Evolutionary conservation across 176 grass and related monocot species (phyloP), one percentile per base, ranked within the genome.

Genomic region (Musa beccarii): DNA sequence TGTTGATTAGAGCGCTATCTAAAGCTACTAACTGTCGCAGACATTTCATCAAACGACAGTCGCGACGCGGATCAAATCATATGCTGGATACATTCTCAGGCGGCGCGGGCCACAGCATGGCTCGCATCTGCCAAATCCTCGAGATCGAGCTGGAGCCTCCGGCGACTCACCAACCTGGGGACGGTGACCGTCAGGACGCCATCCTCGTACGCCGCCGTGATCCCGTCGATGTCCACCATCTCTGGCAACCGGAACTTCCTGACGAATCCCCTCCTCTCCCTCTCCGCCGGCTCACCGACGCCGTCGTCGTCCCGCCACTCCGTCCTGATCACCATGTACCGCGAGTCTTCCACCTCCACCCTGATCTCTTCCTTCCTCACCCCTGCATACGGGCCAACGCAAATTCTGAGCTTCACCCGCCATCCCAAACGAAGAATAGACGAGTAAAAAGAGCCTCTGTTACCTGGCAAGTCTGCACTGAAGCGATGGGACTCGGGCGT

Each of bases 241-340:
- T 51, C 65, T 66, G 89, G 89, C 77, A 96, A 82, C 71, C 87
- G 83, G 83, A 96, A 92, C 81, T 92, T 96, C 71, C 87, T 90
- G 13, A 64, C 66, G 79, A 96, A 96, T 9, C 76, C 69, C 73
- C 73, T 89, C 24, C 64, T 17, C 65, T 28, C 16, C 25, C 64
- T 56, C 15, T 56, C 16, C 15, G 23, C 23, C 14, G 17, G 9
- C 29, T 13, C 55, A 17, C 74, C 52, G 1, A 49, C 26, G 7
- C 10, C 9, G 10, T 56, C 80, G 11, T 15, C 59, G 14, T 5
- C 84, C 25, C 10, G 51, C 11, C 2, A 24, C 72, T 96, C 89
- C 20, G 89, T 92, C 75, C 89, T 83, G 65, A 96, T 92, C 64
- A 84, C 71, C 76, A 96, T 75, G 87, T 96, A 96, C 69, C 11